Conservation (phyloP, 371 early-diverging fungal genomes). For the Mucor plumbeus region DNA sequence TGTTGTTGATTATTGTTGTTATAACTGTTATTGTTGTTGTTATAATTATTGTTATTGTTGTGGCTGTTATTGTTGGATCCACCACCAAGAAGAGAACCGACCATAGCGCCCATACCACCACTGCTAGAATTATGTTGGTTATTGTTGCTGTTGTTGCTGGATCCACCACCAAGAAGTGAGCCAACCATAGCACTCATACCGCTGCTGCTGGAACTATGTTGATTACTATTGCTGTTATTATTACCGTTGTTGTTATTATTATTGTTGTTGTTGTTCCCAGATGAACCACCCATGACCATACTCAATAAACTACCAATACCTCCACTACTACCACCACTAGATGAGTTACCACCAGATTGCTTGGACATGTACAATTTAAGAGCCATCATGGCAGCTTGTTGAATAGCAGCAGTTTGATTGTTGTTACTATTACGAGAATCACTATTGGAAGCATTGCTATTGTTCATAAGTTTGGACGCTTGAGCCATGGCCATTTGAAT, state of each 20-base stretch:
- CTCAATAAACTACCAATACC: constrained; percentile 36
- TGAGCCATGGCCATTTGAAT: constrained; percentile 60
- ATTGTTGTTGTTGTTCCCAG: constrained; percentile 19
- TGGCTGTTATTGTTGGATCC: constrained; percentile 23
- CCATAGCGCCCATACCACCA: constrained; percentile 40
- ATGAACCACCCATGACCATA: constrained; percentile 32
- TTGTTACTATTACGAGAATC: background rate
- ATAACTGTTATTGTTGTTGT: background rate
- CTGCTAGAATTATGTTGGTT: constrained; percentile 12
- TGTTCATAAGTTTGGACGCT: constrained; percentile 53
- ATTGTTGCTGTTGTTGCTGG: constrained; percentile 26
- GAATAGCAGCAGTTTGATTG: constrained; percentile 42
- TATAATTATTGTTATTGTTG: background rate
- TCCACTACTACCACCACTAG: constrained; percentile 25
- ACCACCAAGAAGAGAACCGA: constrained; percentile 35
- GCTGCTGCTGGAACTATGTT: constrained; percentile 12
- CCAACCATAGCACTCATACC: constrained; percentile 43
- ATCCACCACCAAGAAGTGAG: constrained; percentile 30
- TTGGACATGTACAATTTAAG: constrained; percentile 54
- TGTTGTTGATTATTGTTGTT: constrained; percentile 9
- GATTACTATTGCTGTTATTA: constrained; percentile 22
- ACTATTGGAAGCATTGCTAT: constrained; percentile 21
- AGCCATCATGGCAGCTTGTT: constrained; percentile 58
- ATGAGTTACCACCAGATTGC: constrained; percentile 32
- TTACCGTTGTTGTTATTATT: constrained; percentile 7